A percentile compares a stretch with the other conserved stretches of the same genome.
phyloP scores from a whole-genome alignment of 106 monocot species.

The Amphibolis antarctica region DNA sequence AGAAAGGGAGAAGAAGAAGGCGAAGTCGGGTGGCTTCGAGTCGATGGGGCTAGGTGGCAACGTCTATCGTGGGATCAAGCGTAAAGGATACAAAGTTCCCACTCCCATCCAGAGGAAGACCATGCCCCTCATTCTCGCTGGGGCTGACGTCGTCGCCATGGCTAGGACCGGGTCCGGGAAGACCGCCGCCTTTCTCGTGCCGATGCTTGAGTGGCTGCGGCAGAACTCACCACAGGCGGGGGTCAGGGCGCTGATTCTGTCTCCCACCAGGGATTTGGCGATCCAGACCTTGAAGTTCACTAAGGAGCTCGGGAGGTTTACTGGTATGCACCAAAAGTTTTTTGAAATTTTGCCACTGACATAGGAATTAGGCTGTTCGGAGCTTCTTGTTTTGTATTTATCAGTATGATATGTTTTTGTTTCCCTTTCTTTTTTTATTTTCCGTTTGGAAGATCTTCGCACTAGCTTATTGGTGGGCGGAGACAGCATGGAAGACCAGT shows the following conservation, averaged over 20 bases:
- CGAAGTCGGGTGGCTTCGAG: constrained; percentile 83
- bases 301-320: constrained; percentile 77
- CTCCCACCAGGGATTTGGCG: constrained; percentile 85
- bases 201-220: constrained; percentile 77
- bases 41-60: constrained; percentile 56
- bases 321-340: constrained; percentile 30
- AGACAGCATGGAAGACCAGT: constrained; percentile 95
- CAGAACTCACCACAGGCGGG: constrained; percentile 57
- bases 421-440: not conserved
- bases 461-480: constrained; percentile 88
- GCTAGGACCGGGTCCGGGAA: constrained; percentile 92
- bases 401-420: not conserved
- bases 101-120: constrained; percentile 92
- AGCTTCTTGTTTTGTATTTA: not conserved
- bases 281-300: constrained; percentile 87
- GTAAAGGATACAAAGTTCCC: constrained; percentile 84
- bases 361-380: not conserved
- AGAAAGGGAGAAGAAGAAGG: constrained; percentile 40
- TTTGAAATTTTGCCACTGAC: too few species aligned
- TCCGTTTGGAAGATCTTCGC: constrained; percentile 38
- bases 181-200: constrained; percentile 84
- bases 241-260: constrained; percentile 68
- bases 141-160: constrained; percentile 88
- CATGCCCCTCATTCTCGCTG: constrained; percentile 78
- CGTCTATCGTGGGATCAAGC: constrained; percentile 56